These are phyloP conservation scores for Leucogyrophana mollusca DNA, from an alignment of 768 basidiomycete species.

Conservation along the genomic window DNA sequence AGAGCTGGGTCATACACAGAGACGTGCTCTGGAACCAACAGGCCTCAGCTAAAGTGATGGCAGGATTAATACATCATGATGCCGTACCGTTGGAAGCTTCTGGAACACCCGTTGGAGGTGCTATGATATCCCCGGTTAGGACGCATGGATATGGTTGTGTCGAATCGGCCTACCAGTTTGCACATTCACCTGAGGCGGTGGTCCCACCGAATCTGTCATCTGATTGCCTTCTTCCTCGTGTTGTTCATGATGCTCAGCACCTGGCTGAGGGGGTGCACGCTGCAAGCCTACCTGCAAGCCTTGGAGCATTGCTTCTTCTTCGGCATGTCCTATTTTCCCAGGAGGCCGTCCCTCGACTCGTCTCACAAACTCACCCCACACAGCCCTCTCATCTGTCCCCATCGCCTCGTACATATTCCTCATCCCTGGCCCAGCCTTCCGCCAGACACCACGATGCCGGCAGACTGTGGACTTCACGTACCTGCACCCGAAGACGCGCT, in stretches of 20 bases:
- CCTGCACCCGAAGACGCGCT: conserved; percentile 66
- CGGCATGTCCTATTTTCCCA: conserved; percentile 24
- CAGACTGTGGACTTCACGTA: conserved; percentile 77
- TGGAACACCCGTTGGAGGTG: conserved; percentile 1
- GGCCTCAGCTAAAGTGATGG: no score
- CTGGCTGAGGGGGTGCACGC: no score
- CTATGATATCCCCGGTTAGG: background rate
- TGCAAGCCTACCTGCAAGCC: conserved; percentile 11
- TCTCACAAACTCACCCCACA: conserved; percentile 71
- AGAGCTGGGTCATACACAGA: no score
- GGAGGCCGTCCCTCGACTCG: conserved; percentile 52
- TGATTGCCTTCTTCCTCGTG: conserved; percentile 11
- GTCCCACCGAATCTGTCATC: conserved; percentile 16
- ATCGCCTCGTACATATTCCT: conserved; percentile 51
- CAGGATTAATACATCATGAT: no score
- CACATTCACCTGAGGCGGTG: conserved; percentile 10
- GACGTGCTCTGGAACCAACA: no score
- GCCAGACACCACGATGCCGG: conserved; percentile 68
- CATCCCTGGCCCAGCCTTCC: conserved; percentile 48
- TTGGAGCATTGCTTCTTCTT: conserved; percentile 18
- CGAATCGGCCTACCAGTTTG: conserved; percentile 14
- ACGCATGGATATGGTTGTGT: no score
- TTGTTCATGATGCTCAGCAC: conserved; percentile 13
- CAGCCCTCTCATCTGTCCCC: conserved; percentile 55
- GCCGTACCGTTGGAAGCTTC: conserved; percentile 12